Evolutionary conservation across 768 basidiomycete genomes (phyloP).

Genomic region (Auricularia sp.): DNA sequence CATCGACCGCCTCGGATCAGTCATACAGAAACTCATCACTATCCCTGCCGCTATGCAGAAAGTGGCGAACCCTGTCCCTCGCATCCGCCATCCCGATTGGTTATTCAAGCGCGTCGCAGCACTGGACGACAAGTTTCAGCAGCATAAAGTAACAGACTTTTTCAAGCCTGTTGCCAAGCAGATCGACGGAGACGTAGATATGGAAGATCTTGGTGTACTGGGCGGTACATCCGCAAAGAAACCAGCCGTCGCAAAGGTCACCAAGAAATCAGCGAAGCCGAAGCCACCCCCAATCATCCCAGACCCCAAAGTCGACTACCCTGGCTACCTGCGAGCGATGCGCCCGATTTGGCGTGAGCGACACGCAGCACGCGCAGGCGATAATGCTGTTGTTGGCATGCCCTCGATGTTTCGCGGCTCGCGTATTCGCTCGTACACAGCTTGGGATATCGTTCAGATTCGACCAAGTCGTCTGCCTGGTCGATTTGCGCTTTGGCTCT

Average conservation of each 20-base stretch:
- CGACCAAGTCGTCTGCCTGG: slow-evolving; percentile 67
- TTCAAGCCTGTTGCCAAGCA: slow-evolving; percentile 40
- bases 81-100: slow-evolving; percentile 97
- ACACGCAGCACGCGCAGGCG: slow-evolving; percentile 22
- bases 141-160: slow-evolving; percentile 95
- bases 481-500: slow-evolving; percentile 82
- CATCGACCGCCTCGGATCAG: slow-evolving; percentile 92
- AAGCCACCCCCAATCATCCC: slow-evolving; percentile 37
- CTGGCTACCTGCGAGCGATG: slow-evolving; percentile 68
- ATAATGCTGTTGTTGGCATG: slow-evolving; percentile 23
- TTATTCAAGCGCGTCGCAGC: slow-evolving; percentile 82
- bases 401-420: slow-evolving; percentile 68
- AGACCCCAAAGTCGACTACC: slow-evolving; percentile 54
- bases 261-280: background rate
- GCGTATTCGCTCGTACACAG: slow-evolving; percentile 33
- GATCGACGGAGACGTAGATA: slow-evolving; percentile 35
- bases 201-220: slow-evolving; percentile 38
- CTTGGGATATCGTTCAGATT: slow-evolving; percentile 93
- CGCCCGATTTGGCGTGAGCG: slow-evolving; percentile 65
- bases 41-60: slow-evolving; percentile 99
- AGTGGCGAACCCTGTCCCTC: slow-evolving; percentile 89
- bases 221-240: background rate
- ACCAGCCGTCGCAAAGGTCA: background rate
- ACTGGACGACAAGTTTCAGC: slow-evolving; percentile 91
- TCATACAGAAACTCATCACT: slow-evolving; percentile 97